Evolutionary conservation across 2,329 filamentous ascomycete genomes (phyloP).

Genomic region (Hypoxylon sp.): DNA sequence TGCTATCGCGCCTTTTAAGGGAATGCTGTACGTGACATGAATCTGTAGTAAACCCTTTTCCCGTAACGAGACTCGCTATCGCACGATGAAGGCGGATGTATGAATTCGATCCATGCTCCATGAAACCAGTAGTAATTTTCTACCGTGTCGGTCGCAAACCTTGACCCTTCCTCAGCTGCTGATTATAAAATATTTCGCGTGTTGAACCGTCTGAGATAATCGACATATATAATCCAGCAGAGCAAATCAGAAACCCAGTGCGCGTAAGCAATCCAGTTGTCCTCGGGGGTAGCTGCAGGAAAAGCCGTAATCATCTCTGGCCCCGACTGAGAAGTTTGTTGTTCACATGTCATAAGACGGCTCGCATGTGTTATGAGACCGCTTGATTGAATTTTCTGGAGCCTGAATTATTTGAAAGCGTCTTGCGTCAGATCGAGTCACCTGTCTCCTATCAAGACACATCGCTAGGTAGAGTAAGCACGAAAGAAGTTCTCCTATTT

Average conservation of each 20-base stretch:
- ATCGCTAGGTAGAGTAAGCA: slow-evolving; percentile 10
- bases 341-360: slow-evolving; percentile 17
- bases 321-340: neutral
- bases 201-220: slow-evolving; percentile 24
- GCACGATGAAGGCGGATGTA: slow-evolving; percentile 7
- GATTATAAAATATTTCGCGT: slow-evolving; percentile 21
- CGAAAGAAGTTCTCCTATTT: slow-evolving; percentile 28
- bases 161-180: slow-evolving; percentile 8
- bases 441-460: slow-evolving; percentile 4
- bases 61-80: neutral
- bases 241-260: slow-evolving; percentile 18
- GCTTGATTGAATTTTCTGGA: slow-evolving; percentile 7
- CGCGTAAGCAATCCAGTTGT: slow-evolving; percentile 13
- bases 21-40: neutral
- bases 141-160: slow-evolving; percentile 9
- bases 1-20: neutral
- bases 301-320: slow-evolving; percentile 15
- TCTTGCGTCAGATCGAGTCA: slow-evolving; percentile 23
- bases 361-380: slow-evolving; percentile 9
- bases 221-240: slow-evolving; percentile 20
- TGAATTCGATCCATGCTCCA: slow-evolving; percentile 10
- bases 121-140: slow-evolving; percentile 17
- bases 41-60: neutral
- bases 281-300: slow-evolving; percentile 33
- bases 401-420: slow-evolving; percentile 7